phyloP scores from a whole-genome alignment of 2,329 filamentous ascomycete species.

The Mycosphaerelloides madeirae region DNA sequence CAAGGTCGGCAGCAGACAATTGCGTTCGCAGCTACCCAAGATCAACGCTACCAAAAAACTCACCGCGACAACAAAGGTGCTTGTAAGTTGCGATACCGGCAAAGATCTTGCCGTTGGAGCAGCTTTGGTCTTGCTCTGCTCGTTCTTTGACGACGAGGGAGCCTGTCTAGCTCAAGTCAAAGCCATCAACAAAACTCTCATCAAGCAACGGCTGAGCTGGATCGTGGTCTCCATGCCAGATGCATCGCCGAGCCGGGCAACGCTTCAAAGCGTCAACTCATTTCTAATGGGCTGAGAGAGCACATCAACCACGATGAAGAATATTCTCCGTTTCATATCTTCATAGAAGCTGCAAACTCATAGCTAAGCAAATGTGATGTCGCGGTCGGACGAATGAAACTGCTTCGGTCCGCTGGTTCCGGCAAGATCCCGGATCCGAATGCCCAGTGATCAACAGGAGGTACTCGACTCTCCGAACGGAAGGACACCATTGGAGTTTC shows the following conservation, averaged over 20 bases:
- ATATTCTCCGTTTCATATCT: too few species aligned
- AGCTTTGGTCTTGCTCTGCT: slow-evolving; percentile 70
- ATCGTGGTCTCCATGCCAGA: slow-evolving; percentile 75
- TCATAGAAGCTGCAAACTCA: too few species aligned
- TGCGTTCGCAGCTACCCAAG: slow-evolving; percentile 65
- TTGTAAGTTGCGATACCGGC: slow-evolving; percentile 71
- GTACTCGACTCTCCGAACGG: too few species aligned
- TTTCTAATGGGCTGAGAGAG: slow-evolving; percentile 67
- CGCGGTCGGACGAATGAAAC: too few species aligned
- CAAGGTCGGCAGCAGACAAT: slow-evolving; percentile 76
- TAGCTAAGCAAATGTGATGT: too few species aligned
- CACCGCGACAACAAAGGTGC: slow-evolving; percentile 21
- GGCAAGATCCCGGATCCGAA: too few species aligned
- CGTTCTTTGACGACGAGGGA: slow-evolving; percentile 64
- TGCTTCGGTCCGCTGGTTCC: too few species aligned
- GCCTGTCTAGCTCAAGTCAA: slow-evolving; percentile 12
- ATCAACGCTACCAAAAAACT: slow-evolving; percentile 37
- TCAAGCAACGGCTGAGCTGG: slow-evolving; percentile 73
- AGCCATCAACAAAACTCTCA: slow-evolving; percentile 63
- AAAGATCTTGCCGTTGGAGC: slow-evolving; percentile 76
- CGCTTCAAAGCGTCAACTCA: slow-evolving; percentile 85
- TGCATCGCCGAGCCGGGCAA: slow-evolving; percentile 77
- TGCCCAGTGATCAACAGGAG: too few species aligned
- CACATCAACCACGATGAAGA: too few species aligned
- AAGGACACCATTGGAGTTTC: too few species aligned